These are phyloP conservation scores for Monosporascus sp. DNA, from an alignment of 2,329 filamentous ascomycete species.

Conservation along the genomic window DNA sequence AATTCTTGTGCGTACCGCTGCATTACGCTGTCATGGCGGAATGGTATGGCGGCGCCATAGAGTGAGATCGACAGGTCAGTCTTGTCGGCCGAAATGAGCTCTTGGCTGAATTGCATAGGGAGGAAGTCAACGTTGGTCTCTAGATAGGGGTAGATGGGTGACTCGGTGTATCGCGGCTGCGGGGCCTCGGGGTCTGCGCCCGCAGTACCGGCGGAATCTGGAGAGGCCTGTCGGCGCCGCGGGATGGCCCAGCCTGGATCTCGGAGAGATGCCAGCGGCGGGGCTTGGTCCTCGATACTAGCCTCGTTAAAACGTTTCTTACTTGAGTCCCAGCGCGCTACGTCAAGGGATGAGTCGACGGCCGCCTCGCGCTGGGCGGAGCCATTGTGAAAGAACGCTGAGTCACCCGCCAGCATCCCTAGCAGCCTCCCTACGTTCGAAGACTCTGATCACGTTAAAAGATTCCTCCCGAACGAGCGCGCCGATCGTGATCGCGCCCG, in stretches of 20 bases:
- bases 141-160: slow-evolving; percentile 56
- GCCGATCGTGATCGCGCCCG: no score
- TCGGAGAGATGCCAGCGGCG: slow-evolving; percentile 35
- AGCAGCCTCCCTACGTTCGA: no score
- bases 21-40: slow-evolving; percentile 55
- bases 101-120: slow-evolving; percentile 56
- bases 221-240: slow-evolving; percentile 43
- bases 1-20: slow-evolving; percentile 48
- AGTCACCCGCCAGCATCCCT: no score
- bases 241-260: slow-evolving; percentile 38
- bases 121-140: slow-evolving; percentile 58
- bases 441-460: no score
- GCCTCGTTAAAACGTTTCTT: not conserved
- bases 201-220: slow-evolving; percentile 43
- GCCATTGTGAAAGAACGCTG: no score
- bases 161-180: slow-evolving; percentile 48
- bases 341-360: no score
- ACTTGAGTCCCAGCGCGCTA: no score
- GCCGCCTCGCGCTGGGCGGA: no score
- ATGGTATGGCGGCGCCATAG: slow-evolving; percentile 54
- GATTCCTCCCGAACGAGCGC: no score
- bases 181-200: slow-evolving; percentile 33
- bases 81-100: slow-evolving; percentile 42
- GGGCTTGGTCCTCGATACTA: slow-evolving; percentile 37
- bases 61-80: slow-evolving; percentile 35